Evolutionary conservation across 2,329 filamentous ascomycete species (phyloP).

Genomic region (Kalaharituber pfeilii): DNA sequence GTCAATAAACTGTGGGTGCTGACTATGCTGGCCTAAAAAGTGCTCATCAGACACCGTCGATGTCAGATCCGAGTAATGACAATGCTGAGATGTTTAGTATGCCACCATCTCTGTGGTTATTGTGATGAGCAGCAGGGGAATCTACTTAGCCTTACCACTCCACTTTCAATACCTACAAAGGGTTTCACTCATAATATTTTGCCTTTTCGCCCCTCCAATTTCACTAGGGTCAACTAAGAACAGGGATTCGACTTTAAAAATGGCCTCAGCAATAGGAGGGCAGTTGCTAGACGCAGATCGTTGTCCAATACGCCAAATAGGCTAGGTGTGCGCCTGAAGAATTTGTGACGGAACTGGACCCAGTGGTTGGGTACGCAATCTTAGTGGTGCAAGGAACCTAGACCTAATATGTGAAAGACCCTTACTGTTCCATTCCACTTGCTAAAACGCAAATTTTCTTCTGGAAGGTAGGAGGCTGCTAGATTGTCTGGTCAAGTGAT

Average conservation of each 20-base stretch:
- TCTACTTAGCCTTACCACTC: background rate
- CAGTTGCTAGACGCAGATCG: background rate
- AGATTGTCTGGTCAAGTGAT: background rate
- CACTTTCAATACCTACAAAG: background rate
- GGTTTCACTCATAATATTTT: background rate
- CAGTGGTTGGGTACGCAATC: slow-evolving; percentile 1
- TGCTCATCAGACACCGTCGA: background rate
- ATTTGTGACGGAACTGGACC: background rate
- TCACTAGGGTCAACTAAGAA: background rate
- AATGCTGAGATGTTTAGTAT: slow-evolving; percentile 1
- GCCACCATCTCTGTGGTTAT: background rate
- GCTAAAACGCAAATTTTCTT: too few relatives aligned
- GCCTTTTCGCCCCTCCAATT: background rate
- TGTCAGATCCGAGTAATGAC: background rate
- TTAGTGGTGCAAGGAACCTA: background rate
- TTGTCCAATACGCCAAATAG: background rate
- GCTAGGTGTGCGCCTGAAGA: background rate
- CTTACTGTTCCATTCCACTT: background rate
- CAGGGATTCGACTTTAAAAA: background rate
- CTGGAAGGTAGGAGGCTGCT: background rate
- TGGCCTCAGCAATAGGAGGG: background rate
- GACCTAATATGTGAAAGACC: background rate
- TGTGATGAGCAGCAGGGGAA: background rate
- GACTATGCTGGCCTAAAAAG: too few relatives aligned
- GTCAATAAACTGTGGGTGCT: too few relatives aligned